Conservation (phyloP, 768 basidiomycete genomes). For the Favolaschia claudopus region DNA sequence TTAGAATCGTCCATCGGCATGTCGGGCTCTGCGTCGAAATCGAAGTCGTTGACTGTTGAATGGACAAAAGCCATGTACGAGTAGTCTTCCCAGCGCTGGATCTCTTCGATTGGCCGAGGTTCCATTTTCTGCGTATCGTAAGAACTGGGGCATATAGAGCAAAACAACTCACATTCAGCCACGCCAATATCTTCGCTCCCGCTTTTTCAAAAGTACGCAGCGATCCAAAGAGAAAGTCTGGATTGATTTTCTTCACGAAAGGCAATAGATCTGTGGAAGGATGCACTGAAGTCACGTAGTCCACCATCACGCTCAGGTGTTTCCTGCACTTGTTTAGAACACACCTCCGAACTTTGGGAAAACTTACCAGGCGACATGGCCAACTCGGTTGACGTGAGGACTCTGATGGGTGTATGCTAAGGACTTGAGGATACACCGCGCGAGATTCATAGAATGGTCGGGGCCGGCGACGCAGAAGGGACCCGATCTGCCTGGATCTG, state of each 20-base stretch:
- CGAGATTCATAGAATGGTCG: constrained; percentile 4
- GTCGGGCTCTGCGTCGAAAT: constrained; percentile 16
- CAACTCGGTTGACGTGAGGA: constrained; percentile 14
- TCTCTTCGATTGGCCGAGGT: constrained; percentile 4
- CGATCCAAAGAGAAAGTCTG: constrained; percentile 25
- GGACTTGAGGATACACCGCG: constrained; percentile 14
- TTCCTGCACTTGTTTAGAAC: constrained; percentile 6
- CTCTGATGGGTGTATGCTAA: constrained; percentile 12
- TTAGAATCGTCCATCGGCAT: too few species aligned
- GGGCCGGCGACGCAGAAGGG: constrained; percentile 12
- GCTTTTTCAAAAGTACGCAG: constrained; percentile 5
- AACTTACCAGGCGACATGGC: constrained; percentile 23
- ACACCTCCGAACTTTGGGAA: not conserved
- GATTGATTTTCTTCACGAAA: constrained; percentile 10
- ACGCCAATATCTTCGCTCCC: constrained; percentile 11
- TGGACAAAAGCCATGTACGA: constrained; percentile 24
- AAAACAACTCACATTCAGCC: constrained; percentile 20
- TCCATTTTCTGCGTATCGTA: not conserved
- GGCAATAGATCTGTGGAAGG: constrained; percentile 8
- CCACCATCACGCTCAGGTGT: constrained; percentile 19
- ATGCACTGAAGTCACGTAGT: constrained; percentile 19
- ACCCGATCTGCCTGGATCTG: constrained; percentile 11
- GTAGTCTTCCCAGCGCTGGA: constrained; percentile 22
- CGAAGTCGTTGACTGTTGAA: constrained; percentile 17
- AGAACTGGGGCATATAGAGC: not conserved